phyloP scores from a whole-genome alignment of 2,329 filamentous ascomycete genomes.

The Neopestalotiopsis sp. region DNA sequence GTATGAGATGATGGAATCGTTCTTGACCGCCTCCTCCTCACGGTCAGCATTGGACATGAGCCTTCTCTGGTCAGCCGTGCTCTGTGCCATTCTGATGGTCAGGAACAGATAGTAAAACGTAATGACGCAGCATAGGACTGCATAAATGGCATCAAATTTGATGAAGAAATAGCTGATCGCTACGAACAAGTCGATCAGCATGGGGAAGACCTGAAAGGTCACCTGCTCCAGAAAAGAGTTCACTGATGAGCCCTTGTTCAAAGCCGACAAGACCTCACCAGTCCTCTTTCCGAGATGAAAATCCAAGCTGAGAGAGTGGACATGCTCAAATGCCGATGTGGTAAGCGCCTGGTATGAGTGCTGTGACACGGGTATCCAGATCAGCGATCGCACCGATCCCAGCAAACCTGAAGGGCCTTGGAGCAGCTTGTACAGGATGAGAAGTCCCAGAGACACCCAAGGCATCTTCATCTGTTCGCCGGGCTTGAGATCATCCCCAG shows the following conservation, averaged over 20 bases:
- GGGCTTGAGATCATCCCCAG: conserved; percentile 52
- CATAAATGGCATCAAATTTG: conserved; percentile 86
- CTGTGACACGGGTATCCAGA: conserved; percentile 97
- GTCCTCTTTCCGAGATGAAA: conserved; percentile 97
- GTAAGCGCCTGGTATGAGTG: conserved; percentile 95
- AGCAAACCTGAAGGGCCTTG: conserved; percentile 90
- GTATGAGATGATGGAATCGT: conserved; percentile 98
- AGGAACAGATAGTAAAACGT: conserved; percentile 97
- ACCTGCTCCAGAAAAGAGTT: conserved; percentile 96
- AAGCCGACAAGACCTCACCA: conserved; percentile 90
- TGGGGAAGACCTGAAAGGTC: conserved; percentile 93
- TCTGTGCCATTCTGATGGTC: conserved; percentile 94
- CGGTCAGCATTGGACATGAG: conserved; percentile 95
- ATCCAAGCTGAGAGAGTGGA: conserved; percentile 91
- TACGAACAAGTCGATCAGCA: conserved; percentile 87
- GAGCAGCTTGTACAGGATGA: conserved; percentile 79
- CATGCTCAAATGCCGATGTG: conserved; percentile 95
- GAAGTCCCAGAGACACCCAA: conserved; percentile 75
- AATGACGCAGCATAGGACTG: conserved; percentile 85
- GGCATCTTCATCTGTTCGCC: conserved; percentile 60
- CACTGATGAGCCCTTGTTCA: conserved; percentile 95
- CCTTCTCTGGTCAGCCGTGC: conserved; percentile 86
- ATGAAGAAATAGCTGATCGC: conserved; percentile 83
- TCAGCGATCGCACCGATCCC: conserved; percentile 77
- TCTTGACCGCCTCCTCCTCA: conserved; percentile 96